Evolutionary conservation across 805 yeast genomes (phyloP).

Genomic region (Cephaloascus albidus): DNA sequence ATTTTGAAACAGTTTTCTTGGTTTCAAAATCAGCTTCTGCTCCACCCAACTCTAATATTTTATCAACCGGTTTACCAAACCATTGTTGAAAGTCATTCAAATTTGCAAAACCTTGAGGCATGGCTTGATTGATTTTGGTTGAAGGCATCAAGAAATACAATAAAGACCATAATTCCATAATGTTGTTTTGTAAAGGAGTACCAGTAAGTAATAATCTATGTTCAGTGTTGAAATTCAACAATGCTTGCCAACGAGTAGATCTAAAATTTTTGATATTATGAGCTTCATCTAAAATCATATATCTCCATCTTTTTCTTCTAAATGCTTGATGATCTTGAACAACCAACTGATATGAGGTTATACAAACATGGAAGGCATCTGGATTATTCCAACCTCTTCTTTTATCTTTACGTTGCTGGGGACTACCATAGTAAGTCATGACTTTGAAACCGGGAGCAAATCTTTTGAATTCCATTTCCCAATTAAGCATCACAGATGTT

Average conservation of each 20-base stretch:
- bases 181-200: slow-evolving; percentile 92
- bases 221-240: slow-evolving; percentile 87
- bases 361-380: slow-evolving; percentile 92
- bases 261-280: slow-evolving; percentile 95
- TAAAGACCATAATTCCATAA: slow-evolving; percentile 94
- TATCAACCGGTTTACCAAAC: slow-evolving; percentile 98
- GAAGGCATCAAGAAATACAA: slow-evolving; percentile 95
- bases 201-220: slow-evolving; percentile 86
- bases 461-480: slow-evolving; percentile 99
- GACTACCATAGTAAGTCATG: slow-evolving; percentile 91
- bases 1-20: slow-evolving; percentile 70
- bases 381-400: slow-evolving; percentile 97
- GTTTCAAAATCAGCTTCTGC: slow-evolving; percentile 71
- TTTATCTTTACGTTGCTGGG: slow-evolving; percentile 92
- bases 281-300: slow-evolving; percentile 96
- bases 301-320: slow-evolving; percentile 87
- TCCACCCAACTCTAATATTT: slow-evolving; percentile 68
- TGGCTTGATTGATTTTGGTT: slow-evolving; percentile 54
- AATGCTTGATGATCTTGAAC: slow-evolving; percentile 95
- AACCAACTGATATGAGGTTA: slow-evolving; percentile 95
- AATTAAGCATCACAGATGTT: slow-evolving; percentile 91
- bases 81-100: slow-evolving; percentile 93
- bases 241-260: slow-evolving; percentile 95
- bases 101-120: slow-evolving; percentile 96
- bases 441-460: slow-evolving; percentile 98